Evolutionary conservation across 345 rosid genomes (phyloP).

Genomic region (Populus deltoides): DNA sequence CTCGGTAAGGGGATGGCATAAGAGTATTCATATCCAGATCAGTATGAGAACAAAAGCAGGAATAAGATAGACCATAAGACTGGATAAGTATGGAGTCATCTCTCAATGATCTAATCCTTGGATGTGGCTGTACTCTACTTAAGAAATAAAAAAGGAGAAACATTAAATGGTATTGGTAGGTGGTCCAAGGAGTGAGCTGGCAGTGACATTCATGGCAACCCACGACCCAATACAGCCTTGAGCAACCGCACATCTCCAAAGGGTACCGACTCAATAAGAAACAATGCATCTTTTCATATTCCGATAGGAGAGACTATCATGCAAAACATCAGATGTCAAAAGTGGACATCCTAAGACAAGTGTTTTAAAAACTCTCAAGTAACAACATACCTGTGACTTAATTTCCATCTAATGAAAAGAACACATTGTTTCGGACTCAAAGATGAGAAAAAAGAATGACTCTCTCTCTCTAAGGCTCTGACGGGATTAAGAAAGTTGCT

Average conservation of each 20-base stretch:
- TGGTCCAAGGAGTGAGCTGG: neutral
- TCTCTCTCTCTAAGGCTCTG: neutral
- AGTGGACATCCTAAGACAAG: too few relatives aligned
- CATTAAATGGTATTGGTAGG: neutral
- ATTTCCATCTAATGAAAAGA: neutral
- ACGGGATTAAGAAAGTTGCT: neutral
- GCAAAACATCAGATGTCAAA: neutral
- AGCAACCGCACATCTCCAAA: neutral
- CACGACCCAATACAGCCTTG: neutral
- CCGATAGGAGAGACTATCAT: neutral
- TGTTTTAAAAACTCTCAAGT: neutral
- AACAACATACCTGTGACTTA: neutral
- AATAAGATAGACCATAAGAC: neutral
- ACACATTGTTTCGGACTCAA: neutral
- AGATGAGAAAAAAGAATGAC: neutral
- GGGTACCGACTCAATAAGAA: too few relatives aligned
- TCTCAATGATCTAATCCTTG: neutral
- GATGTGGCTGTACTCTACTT: neutral
- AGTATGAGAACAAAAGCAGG: neutral
- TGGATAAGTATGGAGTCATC: neutral
- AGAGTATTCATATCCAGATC: neutral
- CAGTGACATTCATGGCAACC: neutral
- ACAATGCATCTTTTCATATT: neutral
- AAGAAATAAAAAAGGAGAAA: neutral
- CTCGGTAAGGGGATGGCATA: neutral